Conservation (phyloP, 2,329 filamentous ascomycete genomes). For the Colletotrichum camelliae region DNA sequence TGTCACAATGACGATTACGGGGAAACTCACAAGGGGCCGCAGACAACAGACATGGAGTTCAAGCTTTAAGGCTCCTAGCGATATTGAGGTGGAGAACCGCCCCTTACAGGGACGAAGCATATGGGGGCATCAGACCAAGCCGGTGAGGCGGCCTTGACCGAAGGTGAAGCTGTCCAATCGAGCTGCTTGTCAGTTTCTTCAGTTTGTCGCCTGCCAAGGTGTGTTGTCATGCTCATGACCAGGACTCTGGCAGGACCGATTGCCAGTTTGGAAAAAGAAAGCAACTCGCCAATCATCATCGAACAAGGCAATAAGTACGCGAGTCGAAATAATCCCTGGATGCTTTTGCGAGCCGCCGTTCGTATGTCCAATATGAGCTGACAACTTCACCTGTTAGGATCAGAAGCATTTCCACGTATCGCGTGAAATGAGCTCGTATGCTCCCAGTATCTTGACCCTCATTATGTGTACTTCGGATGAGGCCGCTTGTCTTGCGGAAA, state of each 20-base stretch:
- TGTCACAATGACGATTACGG: conserved; percentile 7
- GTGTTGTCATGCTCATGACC: background rate
- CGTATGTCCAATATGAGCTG: background rate
- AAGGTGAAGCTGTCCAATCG: background rate
- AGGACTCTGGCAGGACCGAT: background rate
- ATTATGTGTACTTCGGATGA: background rate
- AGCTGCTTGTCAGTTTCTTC: background rate
- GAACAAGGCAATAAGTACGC: background rate
- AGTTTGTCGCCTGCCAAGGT: background rate
- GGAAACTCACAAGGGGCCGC: background rate
- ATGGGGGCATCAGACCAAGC: background rate
- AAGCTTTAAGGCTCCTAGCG: conserved; percentile 20
- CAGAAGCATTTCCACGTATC: background rate
- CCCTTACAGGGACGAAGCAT: background rate
- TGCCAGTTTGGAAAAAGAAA: background rate
- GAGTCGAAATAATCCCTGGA: background rate
- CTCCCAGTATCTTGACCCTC: background rate
- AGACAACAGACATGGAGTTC: background rate
- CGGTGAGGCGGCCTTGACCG: conserved; percentile 9
- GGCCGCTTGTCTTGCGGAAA: background rate
- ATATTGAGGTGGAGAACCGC: conserved; percentile 11
- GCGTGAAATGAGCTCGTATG: background rate
- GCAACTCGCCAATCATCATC: background rate
- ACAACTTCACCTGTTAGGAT: background rate
- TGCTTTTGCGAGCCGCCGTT: background rate